phyloP scores from a whole-genome alignment of 2,329 filamentous ascomycete genomes.

The Furcasterigmium sp. region DNA sequence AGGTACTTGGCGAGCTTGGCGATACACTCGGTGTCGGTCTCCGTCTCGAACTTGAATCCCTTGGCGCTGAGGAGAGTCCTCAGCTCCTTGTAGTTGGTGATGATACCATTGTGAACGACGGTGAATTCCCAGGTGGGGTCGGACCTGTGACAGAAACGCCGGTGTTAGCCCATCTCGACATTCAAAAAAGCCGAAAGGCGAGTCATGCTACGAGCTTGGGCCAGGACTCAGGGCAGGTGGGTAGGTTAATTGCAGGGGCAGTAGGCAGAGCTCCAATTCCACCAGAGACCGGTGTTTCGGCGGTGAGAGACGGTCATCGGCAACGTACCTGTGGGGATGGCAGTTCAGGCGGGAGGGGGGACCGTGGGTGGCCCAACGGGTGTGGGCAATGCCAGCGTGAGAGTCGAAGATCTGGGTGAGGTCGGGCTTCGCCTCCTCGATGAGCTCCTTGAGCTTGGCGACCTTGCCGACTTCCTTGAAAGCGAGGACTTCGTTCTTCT shows the following conservation, averaged over 20 bases:
- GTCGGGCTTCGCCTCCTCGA: conserved; percentile 78
- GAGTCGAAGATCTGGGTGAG: conserved; percentile 93
- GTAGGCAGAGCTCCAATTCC: neutral
- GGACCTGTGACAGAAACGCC: conserved; percentile 53
- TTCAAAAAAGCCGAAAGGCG: no score
- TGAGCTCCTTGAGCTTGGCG: conserved; percentile 89
- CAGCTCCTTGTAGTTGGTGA: conserved; percentile 99
- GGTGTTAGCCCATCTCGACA: no score
- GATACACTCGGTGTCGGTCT: conserved; percentile 99
- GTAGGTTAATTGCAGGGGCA: no score
- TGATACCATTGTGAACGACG: conserved; percentile 99
- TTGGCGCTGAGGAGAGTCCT: conserved; percentile 89
- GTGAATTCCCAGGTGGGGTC: conserved; percentile 94
- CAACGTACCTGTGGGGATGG: conserved; percentile 87
- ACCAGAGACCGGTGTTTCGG: neutral
- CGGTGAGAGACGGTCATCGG: neutral
- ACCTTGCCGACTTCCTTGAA: conserved; percentile 99
- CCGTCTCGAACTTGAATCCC: conserved; percentile 98
- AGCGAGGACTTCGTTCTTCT: conserved; percentile 95
- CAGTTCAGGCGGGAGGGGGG: conserved; percentile 91
- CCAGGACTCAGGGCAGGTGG: no score
- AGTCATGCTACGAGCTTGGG: no score
- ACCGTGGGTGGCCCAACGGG: conserved; percentile 97
- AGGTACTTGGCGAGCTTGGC: conserved; percentile 98
- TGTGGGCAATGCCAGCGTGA: conserved; percentile 98